Percentiles rank a stretch among this genome's conserved stretches.
Evolutionary conservation across 2,329 filamentous ascomycete species (phyloP).

Genomic region (Ascochyta pisi): DNA sequence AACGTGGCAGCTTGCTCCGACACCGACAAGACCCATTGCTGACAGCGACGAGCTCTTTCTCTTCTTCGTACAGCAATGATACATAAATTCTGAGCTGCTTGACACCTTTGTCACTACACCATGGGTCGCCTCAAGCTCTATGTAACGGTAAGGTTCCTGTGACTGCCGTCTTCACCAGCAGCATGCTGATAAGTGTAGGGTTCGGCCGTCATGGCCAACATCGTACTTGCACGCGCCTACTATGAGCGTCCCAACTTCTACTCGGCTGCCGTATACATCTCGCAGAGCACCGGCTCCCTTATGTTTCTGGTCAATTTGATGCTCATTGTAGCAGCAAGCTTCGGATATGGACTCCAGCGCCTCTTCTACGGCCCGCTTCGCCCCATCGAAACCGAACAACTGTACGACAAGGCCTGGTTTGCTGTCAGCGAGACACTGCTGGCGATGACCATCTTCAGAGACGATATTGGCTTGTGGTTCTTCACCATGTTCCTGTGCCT

Average conservation of each 20-base stretch:
- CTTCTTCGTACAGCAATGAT: slow-evolving; percentile 21
- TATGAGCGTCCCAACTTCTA: slow-evolving; percentile 98
- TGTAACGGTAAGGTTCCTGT: slow-evolving; percentile 36
- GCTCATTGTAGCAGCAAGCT: slow-evolving; percentile 77
- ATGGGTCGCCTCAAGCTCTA: slow-evolving; percentile 47
- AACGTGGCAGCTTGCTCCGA: slow-evolving; percentile 22
- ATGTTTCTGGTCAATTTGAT: slow-evolving; percentile 93
- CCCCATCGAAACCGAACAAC: slow-evolving; percentile 92
- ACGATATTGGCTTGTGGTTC: slow-evolving; percentile 93
- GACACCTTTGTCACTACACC: slow-evolving; percentile 18
- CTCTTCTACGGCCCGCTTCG: slow-evolving; percentile 90
- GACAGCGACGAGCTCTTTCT: slow-evolving; percentile 9
- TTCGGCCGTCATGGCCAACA: slow-evolving; percentile 82
- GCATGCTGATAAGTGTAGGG: slow-evolving; percentile 46
- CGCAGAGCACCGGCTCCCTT: slow-evolving; percentile 93
- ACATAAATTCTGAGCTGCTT: slow-evolving; percentile 12
- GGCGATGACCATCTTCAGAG: slow-evolving; percentile 97
- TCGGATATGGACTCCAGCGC: slow-evolving; percentile 87
- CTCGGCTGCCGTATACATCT: slow-evolving; percentile 94
- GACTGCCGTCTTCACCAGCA: background rate
- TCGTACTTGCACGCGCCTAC: slow-evolving; percentile 87
- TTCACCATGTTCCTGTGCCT: slow-evolving; percentile 94
- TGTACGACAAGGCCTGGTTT: slow-evolving; percentile 98
- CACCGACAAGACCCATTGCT: slow-evolving; percentile 4
- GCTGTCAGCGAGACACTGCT: slow-evolving; percentile 95